Percentiles rank a stretch among this genome's conserved stretches.
These are phyloP conservation scores for Medicago truncatula DNA, from an alignment of 306 rosid species.

Conservation along the genomic window MtrunA17r5.0-ANR NC_053043.1:5132001-5132500, in stretches of 20 bases:
- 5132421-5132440: too few species aligned
- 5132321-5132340: too few species aligned
- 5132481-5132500: too few species aligned
- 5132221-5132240: conserved; percentile 17
- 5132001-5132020: conserved; percentile 40
- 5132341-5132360: too few species aligned
- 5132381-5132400: too few species aligned
- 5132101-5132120: conserved; percentile 21
- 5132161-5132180: conserved; percentile 8
- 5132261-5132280: conserved; percentile 33
- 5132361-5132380: too few species aligned
- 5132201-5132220: conserved; percentile 39
- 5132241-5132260: conserved; percentile 40
- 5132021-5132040: conserved; percentile 31
- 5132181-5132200: conserved; percentile 47
- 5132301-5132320: neutral
- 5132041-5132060: conserved; percentile 45
- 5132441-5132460: too few species aligned
- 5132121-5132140: conserved; percentile 19
- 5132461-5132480: too few species aligned
- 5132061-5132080: conserved; percentile 47
- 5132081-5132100: conserved; percentile 45
- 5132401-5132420: too few species aligned
- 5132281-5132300: neutral
- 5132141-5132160: neutral